Percentiles rank a stretch among this genome's conserved stretches.
These are phyloP conservation scores for Rosellinia necatrix DNA, from an alignment of 2,329 filamentous ascomycete species.

Conservation along the genomic window DNA sequence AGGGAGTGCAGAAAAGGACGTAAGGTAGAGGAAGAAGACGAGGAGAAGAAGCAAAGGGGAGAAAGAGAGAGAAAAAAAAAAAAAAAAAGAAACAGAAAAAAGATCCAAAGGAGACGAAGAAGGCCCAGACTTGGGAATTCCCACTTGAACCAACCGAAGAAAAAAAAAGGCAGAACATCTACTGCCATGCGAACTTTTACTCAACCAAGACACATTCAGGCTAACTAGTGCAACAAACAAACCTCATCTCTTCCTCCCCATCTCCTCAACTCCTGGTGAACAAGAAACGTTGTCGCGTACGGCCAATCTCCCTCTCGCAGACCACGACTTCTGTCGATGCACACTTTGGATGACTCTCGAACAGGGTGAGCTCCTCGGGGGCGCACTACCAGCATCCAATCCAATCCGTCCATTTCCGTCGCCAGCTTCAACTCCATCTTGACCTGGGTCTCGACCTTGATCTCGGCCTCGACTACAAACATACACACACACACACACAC, in stretches of 20 bases:
- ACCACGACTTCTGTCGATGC: constrained; percentile 4
- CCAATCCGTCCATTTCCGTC: neutral
- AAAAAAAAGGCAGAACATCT: neutral
- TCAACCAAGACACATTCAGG: too few species aligned
- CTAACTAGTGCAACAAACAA: too few species aligned
- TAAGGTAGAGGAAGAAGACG: neutral
- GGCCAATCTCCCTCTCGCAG: neutral
- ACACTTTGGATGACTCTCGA: constrained; percentile 27
- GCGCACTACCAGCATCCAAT: constrained; percentile 20
- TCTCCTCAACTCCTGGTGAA: too few species aligned
- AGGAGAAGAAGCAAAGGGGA: neutral
- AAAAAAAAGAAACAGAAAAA: neutral
- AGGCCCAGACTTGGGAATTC: neutral
- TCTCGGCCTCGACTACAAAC: too few species aligned
- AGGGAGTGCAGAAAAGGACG: too few species aligned
- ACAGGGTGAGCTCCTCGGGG: constrained; percentile 30
- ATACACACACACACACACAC: too few species aligned
- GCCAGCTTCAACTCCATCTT: neutral
- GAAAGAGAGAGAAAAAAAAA: neutral
- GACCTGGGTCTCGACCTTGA: too few species aligned
- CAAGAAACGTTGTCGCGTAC: neutral
- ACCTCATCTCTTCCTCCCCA: too few species aligned
- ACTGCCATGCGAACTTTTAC: constrained; percentile 1
- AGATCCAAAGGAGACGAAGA: neutral
- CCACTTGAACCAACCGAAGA: neutral